Base-by-base conservation (phyloP, 352 stramenopile genomes). In the Pythium sukuiense region DNA sequence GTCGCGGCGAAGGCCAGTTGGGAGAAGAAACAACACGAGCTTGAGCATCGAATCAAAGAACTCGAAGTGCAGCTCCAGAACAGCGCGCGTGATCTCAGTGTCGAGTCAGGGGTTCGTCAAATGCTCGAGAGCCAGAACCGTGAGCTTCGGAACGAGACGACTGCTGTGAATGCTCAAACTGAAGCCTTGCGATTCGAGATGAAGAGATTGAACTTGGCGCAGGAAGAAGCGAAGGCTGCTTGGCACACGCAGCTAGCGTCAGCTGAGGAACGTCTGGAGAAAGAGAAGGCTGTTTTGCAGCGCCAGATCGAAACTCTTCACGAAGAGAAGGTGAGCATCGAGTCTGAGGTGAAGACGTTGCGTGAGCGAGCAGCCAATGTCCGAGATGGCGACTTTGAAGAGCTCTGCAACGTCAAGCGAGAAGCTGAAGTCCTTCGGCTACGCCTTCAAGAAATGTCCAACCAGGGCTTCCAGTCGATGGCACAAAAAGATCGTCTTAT, bases 151-250 rank as follows among this genome's bases (percentile, higher is more conserved):
- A 90, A 74, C 53, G 86, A 94, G 50, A 81, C 87, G 53, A 71
- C 90, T 26, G 86, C 86, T 55, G 81, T 88, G n/a, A 91, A 91
- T 65, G 86, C 86, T 26, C 83, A 94, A 35, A 81, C 90, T 65
- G 79, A 94, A 68, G 86, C 86, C 39, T 72, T 92, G 1, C 82
- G 87, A 46, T 72, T 80, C 32, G 86, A 94, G 63, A 88, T 89
- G 74, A 88, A 87, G 68, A 72, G 71, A 30, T 63, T 88, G 24
- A 69, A 79, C 26, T 65, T 48, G 33, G 69, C 61, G 9, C 79
- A 80, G 30, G 72, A 82, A 33, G 75, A 85, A n/a, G 76, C 61
- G 9, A 86, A 86, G 35, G 45, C 67, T 7, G 65, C 72, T 24
- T 70, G 76, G 30, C 70, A 61, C 24, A 61, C 75, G 24, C 57